Percentiles rank a stretch among this genome's conserved stretches.
These are phyloP conservation scores for Lasiosphaeria miniovina DNA, from an alignment of 495 filamentous ascomycete species.

Conservation along the genomic window DNA sequence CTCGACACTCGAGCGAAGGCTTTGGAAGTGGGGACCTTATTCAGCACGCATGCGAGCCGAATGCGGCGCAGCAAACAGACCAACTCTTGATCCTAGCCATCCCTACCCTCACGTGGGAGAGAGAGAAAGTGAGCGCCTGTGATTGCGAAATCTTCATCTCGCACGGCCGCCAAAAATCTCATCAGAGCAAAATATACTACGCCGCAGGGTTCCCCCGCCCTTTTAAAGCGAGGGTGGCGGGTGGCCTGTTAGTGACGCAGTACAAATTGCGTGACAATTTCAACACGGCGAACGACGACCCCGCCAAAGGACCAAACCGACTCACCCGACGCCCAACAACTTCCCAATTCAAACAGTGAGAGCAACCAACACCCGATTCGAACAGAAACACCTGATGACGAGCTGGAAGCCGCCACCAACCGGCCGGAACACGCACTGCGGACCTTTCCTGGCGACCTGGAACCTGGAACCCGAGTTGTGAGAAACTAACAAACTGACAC, in stretches of 20 bases:
- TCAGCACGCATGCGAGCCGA: neutral
- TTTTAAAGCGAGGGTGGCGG: neutral
- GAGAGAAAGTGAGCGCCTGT: neutral
- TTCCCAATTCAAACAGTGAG: neutral
- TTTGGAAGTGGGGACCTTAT: neutral
- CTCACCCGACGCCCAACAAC: neutral
- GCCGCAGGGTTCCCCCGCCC: too few species aligned
- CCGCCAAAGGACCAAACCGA: neutral
- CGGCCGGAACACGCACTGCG: too few species aligned
- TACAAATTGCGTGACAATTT: neutral
- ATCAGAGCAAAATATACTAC: too few species aligned
- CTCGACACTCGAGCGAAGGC: neutral
- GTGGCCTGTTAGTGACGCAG: neutral
- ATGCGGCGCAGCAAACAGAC: neutral
- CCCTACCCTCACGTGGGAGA: constrained; percentile 4
- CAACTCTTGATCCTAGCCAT: constrained; percentile 4
- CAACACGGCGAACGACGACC: neutral
- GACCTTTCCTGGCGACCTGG: too few species aligned
- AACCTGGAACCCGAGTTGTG: too few species aligned
- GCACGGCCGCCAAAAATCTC: too few species aligned
- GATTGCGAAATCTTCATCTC: neutral
- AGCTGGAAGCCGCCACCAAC: too few species aligned
- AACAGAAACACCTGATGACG: too few species aligned
- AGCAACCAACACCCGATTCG: too few species aligned
- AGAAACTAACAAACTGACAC: too few species aligned